Evolutionary conservation across 2,329 filamentous ascomycete species (phyloP), one percentile per base, ranked within the genome.

Genomic region (Arthrobotrys iridis): DNA sequence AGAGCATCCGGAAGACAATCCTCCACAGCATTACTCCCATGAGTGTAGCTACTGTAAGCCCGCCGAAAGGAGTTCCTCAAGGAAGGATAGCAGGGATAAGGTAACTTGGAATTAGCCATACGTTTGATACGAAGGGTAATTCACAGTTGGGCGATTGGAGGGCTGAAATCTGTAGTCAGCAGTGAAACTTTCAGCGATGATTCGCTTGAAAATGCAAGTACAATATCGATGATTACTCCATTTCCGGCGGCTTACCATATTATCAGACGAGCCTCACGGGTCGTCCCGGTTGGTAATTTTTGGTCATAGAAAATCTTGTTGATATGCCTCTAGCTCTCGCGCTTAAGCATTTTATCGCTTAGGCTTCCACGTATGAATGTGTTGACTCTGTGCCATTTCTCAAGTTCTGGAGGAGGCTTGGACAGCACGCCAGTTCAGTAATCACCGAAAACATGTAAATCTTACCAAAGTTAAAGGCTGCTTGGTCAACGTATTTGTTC

Each of bases 361-460:
- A n/a, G n/a, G n/a, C n/a, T n/a, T n/a, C n/a, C n/a, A n/a, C n/a
- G 26, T 37, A 24, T 22, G 30, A 55, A 55, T 55, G 50, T 55
- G 50, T 55, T 55, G 50, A n/a, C 10, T 55, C 11, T n/a, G 30
- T 55, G 50, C 50, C 7, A 55, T 55, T 55, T 55, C 15, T n/a
- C 11, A 55, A 20, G 5, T 28, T 20, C 1, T 26, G 8, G 46
- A 20, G 10, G 45, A 30, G 24, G 26, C 13, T 30, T 30, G 7
- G 45, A n/a, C 8, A n/a, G 20, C 24, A 6, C n/a, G 40, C n/a
- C 1, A 13, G 24, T 8, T 37, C 10, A 55, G 50, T 55, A 55
- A 55, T 55, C 50, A 55, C 24, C 11, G n/a, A n/a, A 20, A 15
- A 18, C n/a, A 13, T 20, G 46, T 1, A 50, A 50, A 33, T 50